These are phyloP conservation scores for Sequoiadendron giganteum DNA, from an alignment of 75 land plant genomes.

Conservation along the genomic window DNA sequence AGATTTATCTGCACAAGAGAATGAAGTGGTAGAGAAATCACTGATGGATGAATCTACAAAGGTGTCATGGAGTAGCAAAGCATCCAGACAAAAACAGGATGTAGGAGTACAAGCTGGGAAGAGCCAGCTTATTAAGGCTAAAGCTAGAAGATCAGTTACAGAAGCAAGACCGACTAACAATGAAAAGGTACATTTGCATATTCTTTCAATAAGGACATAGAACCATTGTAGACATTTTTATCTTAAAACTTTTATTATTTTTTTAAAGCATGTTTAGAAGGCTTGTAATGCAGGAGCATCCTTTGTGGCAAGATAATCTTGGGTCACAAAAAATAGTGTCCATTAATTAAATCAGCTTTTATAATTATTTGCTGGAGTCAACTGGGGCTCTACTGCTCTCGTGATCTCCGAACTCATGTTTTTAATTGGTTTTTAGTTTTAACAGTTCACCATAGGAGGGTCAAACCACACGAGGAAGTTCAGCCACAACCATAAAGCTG, in stretches of 20 bases:
- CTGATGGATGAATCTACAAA: background rate
- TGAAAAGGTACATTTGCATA: background rate
- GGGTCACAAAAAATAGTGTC: too few relatives aligned
- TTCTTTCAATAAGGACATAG: background rate
- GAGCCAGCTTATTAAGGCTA: background rate
- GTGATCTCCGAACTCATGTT: too few relatives aligned
- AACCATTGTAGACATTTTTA: background rate
- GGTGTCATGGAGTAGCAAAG: background rate
- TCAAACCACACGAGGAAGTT: too few relatives aligned
- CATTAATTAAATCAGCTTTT: too few relatives aligned
- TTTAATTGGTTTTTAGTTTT: too few relatives aligned
- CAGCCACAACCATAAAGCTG: too few relatives aligned
- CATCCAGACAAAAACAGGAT: conserved; percentile 1
- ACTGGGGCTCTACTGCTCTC: too few relatives aligned
- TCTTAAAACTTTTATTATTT: background rate
- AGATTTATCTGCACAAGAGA: background rate
- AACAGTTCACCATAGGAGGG: too few relatives aligned
- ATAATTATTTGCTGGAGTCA: too few relatives aligned
- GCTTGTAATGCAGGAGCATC: background rate
- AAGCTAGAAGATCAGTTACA: background rate
- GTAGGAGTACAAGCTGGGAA: background rate
- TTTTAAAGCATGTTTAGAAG: background rate
- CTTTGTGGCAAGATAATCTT: too few relatives aligned
- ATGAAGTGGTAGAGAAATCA: background rate
- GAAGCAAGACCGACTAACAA: background rate